phyloP scores from a whole-genome alignment of 2,329 filamentous ascomycete species.

The Alternaria brassicae region DNA sequence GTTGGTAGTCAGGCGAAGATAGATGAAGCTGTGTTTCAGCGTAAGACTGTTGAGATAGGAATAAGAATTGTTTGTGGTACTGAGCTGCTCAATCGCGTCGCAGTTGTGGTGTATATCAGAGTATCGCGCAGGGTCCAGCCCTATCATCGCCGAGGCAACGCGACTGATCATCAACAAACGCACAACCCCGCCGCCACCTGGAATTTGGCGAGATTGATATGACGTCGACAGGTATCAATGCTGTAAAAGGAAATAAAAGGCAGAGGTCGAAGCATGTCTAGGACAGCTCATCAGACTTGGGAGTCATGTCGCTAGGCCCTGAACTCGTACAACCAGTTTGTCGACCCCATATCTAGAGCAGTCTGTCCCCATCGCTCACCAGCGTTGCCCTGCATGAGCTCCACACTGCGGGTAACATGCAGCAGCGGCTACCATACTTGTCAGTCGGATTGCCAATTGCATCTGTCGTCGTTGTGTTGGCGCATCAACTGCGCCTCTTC shows the following conservation, averaged over 20 bases:
- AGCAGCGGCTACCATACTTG: constrained; percentile 7
- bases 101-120: constrained; percentile 25
- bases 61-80: constrained; percentile 32
- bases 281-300: background rate
- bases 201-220: constrained; percentile 16
- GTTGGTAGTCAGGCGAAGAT: constrained; percentile 30
- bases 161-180: constrained; percentile 31
- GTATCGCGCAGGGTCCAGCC: constrained; percentile 22
- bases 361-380: constrained; percentile 1
- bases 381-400: constrained; percentile 19
- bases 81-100: constrained; percentile 14
- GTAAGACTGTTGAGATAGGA: constrained; percentile 33
- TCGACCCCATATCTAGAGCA: constrained; percentile 16
- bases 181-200: constrained; percentile 28
- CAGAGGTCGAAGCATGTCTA: constrained; percentile 2
- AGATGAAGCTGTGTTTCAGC: constrained; percentile 35
- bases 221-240: constrained; percentile 8
- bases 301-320: constrained; percentile 1
- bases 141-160: constrained; percentile 39
- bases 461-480: constrained; percentile 2
- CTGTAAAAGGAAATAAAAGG: constrained; percentile 4
- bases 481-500: constrained; percentile 2
- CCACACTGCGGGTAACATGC: constrained; percentile 13
- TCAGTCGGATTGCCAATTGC: constrained; percentile 9
- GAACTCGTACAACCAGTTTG: background rate